Conservation (phyloP, 2,329 filamentous ascomycete genomes). For the Lasiodiplodia citricola region DNA sequence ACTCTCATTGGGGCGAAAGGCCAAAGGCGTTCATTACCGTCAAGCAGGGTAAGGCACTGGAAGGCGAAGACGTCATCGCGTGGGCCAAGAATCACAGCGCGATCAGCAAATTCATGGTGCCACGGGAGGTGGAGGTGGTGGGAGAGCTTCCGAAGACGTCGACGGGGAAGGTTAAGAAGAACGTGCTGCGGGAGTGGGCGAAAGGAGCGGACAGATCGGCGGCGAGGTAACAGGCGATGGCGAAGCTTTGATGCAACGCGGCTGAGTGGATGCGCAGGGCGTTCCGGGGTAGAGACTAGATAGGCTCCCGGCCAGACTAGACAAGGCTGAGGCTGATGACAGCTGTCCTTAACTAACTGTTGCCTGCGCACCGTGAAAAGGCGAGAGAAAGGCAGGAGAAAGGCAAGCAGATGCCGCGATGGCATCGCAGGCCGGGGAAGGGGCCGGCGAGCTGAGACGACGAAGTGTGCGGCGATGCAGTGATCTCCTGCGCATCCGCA, state of each 20-base stretch:
- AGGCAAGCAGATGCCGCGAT: neutral
- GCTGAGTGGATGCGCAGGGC: slow-evolving; percentile 20
- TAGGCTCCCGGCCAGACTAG: slow-evolving; percentile 21
- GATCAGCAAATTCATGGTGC: slow-evolving; percentile 91
- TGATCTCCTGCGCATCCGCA: slow-evolving; percentile 16
- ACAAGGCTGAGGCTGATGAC: slow-evolving; percentile 25
- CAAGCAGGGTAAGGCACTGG: slow-evolving; percentile 67
- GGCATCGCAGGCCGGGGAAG: neutral
- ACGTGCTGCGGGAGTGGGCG: slow-evolving; percentile 85
- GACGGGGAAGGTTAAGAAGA: slow-evolving; percentile 97
- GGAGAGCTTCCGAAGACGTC: slow-evolving; percentile 91
- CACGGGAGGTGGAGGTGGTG: slow-evolving; percentile 76
- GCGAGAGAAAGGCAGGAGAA: neutral
- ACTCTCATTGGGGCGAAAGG: slow-evolving; percentile 94
- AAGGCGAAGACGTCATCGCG: slow-evolving; percentile 72
- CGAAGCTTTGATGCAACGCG: slow-evolving; percentile 18
- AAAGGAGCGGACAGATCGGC: slow-evolving; percentile 51
- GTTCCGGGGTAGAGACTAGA: slow-evolving; percentile 21
- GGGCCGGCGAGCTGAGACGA: slow-evolving; percentile 3
- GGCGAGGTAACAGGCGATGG: slow-evolving; percentile 21
- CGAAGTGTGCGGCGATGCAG: slow-evolving; percentile 8
- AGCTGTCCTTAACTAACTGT: slow-evolving; percentile 11
- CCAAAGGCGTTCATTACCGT: slow-evolving; percentile 92
- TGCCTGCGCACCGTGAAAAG: slow-evolving; percentile 6
- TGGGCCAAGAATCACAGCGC: slow-evolving; percentile 83